Conservation (phyloP, 768 basidiomycete genomes). For the Pisolithus tinctorius region DNA sequence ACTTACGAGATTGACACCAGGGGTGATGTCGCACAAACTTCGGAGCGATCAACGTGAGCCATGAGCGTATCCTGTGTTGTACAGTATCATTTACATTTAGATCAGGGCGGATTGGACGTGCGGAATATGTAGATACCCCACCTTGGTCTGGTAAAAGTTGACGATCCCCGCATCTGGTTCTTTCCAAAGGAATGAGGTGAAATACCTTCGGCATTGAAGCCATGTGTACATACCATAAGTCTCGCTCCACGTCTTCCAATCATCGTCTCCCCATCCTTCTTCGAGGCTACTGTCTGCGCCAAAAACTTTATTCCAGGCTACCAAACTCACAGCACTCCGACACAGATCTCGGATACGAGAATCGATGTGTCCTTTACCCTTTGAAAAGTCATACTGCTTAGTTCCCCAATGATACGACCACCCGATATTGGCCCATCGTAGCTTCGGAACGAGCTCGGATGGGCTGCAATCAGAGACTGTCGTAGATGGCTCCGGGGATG, state of each 20-base stretch:
- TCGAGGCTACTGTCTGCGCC: conserved; percentile 11
- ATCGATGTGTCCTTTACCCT: conserved; percentile 58
- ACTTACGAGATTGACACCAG: conserved; percentile 90
- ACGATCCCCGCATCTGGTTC: conserved; percentile 96
- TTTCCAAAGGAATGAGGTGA: conserved; percentile 22
- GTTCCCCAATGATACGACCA: conserved; percentile 97
- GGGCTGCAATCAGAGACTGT: conserved; percentile 44
- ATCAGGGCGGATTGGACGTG: too few relatives aligned
- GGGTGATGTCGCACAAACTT: conserved; percentile 87
- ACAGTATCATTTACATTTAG: neutral
- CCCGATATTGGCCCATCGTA: conserved; percentile 96
- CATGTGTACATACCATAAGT: conserved; percentile 58
- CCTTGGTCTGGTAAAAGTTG: conserved; percentile 87
- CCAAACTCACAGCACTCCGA: conserved; percentile 46
- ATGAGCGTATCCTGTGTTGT: conserved; percentile 76
- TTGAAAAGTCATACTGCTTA: conserved; percentile 89
- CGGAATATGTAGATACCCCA: conserved; percentile 11
- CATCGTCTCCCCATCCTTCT: conserved; percentile 47
- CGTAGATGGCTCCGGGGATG: conserved; percentile 56
- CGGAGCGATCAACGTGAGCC: conserved; percentile 96
- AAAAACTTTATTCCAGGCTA: conserved; percentile 72
- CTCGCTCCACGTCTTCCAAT: conserved; percentile 70
- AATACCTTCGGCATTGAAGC: conserved; percentile 1
- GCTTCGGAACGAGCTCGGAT: conserved; percentile 58
- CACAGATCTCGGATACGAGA: conserved; percentile 52